Base-by-base conservation (phyloP, 2,329 filamentous ascomycete genomes). In the Ceratocystis albifundus region DNA sequence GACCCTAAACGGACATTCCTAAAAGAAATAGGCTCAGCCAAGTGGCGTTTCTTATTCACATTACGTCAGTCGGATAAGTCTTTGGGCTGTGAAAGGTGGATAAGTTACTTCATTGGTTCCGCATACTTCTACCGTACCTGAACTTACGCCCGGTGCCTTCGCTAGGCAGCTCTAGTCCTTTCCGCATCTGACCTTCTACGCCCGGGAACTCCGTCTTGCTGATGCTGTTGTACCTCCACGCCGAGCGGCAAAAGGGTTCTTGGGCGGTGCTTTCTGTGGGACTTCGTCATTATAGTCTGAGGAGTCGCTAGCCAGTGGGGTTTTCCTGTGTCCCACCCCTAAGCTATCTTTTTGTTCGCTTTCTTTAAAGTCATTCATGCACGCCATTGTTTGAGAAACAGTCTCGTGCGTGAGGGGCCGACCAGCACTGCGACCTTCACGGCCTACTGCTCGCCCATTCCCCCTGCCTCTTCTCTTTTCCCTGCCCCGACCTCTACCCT, bases 1-100 rank as follows among this genome's bases (percentile, higher is more conserved):
- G 12, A 50, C 61, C 61, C 61, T 63, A 50, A 3, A 63, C 61
- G 61, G 61, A 50, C 20, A 32, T 63, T 46, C 44, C 44, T 15
- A 59, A 59, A 59, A 22, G 17, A 59, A 28, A 4, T 36, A 30
- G 53, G 10, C 17, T 32, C 3, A 36, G 32, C 32, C 12, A 10
- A 10, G 32, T 36, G 32, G 32, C 32, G 32, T 22, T 53, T 53
- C 48, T 28, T 53, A 6, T 53, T 53, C 48, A 3, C 4, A 20
- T 4, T 36, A 12, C 36, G 12, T 41, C 4, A 4, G 36, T 12
- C 10, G 32, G 32, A 8, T 36, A 36, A 36, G 32, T 36, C 32
- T 8, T 36, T 36, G 30, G 32, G 32, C 32, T 36, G 32, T 36
- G 32, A 46, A 46, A 8, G 32, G 32, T 36, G 32, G 36, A 41